Evolutionary conservation across 2,329 filamentous ascomycete species (phyloP), one percentile per base, ranked within the genome.

Genomic region (Diaporthe velutina): DNA sequence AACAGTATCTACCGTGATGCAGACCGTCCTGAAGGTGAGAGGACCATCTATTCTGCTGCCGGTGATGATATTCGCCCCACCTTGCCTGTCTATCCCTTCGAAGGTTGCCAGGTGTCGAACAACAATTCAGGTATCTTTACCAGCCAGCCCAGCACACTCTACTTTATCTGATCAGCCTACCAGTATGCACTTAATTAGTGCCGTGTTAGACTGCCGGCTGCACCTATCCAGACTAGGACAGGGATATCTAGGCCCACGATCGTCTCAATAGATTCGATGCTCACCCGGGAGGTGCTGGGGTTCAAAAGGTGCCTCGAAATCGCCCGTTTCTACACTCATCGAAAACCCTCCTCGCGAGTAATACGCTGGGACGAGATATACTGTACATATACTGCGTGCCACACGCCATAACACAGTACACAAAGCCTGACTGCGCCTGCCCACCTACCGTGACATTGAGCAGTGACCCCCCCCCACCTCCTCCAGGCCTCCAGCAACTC

Each of bases 201-300:
- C 12, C 19, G 30, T 67, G 30, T 38, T 54, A 40, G 28, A 25
- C 35, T 19, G 4, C 48, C 3, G 64, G 64, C 64, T 68, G 64
- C 64, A 68, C 48, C 45, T 40, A 68, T 68, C 64, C 45, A 28
- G 30, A 12, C 64, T n/a, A 40, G 48, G 48, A 68, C 64, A 68
- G 64, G 64, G 64, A 68, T 68, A 68, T 54, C n/a, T 19, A 30
- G n/a, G 3, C 54, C 33, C 30, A 52, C 64, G 64, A 68, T 68
- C 64, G 13, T 19, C 64, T 68, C 64, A 38, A 54, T 40, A 54
- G 33, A 40, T 38, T 68, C 64, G 64, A 68, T 68, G 45, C 33
- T 25, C 61, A n/a, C 17, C n/a, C 7, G 30, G 45, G 45, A 28
- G 64, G 30, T 28, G 45, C 45, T 67, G 64, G 30, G 52, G 13